These are phyloP conservation scores for Lentinula guzmanii DNA, from an alignment of 768 basidiomycete species.

Conservation along the genomic window DNA sequence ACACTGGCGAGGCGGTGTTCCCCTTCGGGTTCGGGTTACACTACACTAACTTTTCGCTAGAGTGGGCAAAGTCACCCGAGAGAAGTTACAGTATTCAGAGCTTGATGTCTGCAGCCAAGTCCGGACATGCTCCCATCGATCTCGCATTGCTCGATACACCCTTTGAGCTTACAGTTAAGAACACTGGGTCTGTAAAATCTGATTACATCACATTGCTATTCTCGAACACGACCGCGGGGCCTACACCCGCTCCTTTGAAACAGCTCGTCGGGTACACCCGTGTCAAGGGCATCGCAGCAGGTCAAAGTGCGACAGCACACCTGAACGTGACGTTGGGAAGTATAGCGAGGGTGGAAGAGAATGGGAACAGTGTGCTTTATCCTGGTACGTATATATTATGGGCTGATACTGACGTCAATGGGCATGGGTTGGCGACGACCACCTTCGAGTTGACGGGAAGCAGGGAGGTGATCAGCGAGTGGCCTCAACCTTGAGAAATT, in stretches of 20 bases:
- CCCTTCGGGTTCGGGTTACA: constrained; percentile 51
- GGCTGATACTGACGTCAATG: constrained; percentile 31
- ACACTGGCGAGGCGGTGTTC: constrained; percentile 42
- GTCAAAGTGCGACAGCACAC: constrained; percentile 22
- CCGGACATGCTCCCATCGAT: constrained; percentile 24
- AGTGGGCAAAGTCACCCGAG: constrained; percentile 29
- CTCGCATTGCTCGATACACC: constrained; percentile 37
- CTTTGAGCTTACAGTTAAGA: constrained; percentile 41
- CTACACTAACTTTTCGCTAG: constrained; percentile 42
- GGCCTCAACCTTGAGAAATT: constrained; percentile 24
- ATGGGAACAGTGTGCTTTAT: constrained; percentile 40
- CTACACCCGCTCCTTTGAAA: constrained; percentile 47
- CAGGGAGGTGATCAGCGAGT: constrained; percentile 31
- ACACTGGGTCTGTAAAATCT: constrained; percentile 41
- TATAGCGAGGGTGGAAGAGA: constrained; percentile 39
- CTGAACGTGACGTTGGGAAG: constrained; percentile 41
- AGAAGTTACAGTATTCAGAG: constrained; percentile 33
- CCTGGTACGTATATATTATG: constrained; percentile 34
- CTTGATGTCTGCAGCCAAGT: constrained; percentile 24
- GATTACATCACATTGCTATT: constrained; percentile 55
- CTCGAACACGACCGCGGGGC: constrained; percentile 39
- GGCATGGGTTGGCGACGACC: constrained; percentile 28
- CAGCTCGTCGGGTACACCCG: constrained; percentile 45
- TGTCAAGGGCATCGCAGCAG: constrained; percentile 23
- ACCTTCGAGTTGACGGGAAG: constrained; percentile 38